Percentiles rank a stretch among this genome's conserved stretches.
Conservation (phyloP, 352 stramenopile genomes). For the Phytophthora sojae region DNA sequence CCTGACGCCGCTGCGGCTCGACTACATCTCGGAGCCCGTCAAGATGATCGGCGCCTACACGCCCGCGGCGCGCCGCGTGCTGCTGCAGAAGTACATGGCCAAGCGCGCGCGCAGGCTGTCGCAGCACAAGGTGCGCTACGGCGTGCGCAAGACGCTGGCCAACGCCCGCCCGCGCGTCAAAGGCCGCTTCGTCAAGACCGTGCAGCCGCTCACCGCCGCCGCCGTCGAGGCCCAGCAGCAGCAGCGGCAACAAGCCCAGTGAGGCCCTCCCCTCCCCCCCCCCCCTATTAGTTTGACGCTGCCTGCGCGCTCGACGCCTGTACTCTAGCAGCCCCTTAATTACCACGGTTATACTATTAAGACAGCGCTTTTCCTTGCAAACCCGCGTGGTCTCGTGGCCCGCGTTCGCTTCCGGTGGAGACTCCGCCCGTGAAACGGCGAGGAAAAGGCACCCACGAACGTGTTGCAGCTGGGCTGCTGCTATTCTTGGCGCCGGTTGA, state of each 20-base stretch:
- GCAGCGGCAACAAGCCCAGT: conserved; percentile 3
- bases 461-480: not conserved
- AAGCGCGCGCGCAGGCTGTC: conserved; percentile 79
- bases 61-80: conserved; percentile 62
- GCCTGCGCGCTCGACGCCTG: conserved; percentile 23
- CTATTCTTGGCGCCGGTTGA: no score
- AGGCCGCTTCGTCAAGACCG: conserved; percentile 86
- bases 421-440: not conserved
- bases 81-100: conserved; percentile 83
- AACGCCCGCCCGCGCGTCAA: conserved; percentile 82
- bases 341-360: conserved; percentile 32
- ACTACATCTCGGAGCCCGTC: conserved; percentile 35
- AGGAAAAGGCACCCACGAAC: not conserved
- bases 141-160: conserved; percentile 82
- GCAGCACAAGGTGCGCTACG: conserved; percentile 81
- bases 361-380: conserved; percentile 19
- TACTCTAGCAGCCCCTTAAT: conserved; percentile 29
- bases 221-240: conserved; percentile 50
- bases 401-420: not conserved
- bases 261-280: not conserved
- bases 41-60: conserved; percentile 82
- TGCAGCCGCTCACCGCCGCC: conserved; percentile 76
- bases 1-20: conserved; percentile 56
- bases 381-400: no score
- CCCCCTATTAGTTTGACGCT: conserved; percentile 13